Evolutionary conservation across 2,329 filamentous ascomycete genomes (phyloP).

Genomic region (Curvularia spicifera): DNA sequence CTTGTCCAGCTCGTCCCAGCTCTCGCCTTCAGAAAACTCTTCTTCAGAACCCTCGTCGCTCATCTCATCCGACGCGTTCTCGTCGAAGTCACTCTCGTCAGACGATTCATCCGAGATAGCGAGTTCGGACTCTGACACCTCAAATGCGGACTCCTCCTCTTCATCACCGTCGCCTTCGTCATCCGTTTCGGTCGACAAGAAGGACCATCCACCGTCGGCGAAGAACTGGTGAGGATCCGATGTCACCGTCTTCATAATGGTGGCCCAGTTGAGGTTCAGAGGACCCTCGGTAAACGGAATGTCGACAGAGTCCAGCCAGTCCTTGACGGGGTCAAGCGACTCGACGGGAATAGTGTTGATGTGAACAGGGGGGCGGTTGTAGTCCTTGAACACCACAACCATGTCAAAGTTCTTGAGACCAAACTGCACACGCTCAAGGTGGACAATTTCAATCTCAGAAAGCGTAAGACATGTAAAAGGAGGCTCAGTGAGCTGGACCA

Average conservation of each 20-base stretch:
- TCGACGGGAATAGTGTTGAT: conserved; percentile 99
- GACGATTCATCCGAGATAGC: conserved; percentile 74
- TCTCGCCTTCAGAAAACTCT: conserved; percentile 70
- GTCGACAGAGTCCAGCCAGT: conserved; percentile 95
- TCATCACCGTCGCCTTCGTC: conserved; percentile 77
- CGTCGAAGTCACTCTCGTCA: conserved; percentile 92
- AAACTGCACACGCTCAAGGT: conserved; percentile 93
- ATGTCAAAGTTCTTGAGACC: conserved; percentile 99
- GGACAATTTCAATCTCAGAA: conserved; percentile 93
- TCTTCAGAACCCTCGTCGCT: conserved; percentile 66
- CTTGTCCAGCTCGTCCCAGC: conserved; percentile 93
- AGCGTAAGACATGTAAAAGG: conserved; percentile 96
- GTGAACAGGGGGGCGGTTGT: conserved; percentile 85
- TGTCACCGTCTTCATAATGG: conserved; percentile 99
- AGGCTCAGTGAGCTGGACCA: conserved; percentile 95
- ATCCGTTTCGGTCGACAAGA: conserved; percentile 86
- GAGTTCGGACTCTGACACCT: conserved; percentile 85
- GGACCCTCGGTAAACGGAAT: conserved; percentile 94
- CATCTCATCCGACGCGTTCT: conserved; percentile 82
- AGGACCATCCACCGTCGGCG: conserved; percentile 91
- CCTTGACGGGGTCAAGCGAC: conserved; percentile 91
- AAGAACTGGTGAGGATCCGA: conserved; percentile 96
- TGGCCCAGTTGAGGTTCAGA: conserved; percentile 97
- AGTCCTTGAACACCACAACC: conserved; percentile 98
- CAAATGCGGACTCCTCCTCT: conserved; percentile 90